Evolutionary conservation across 768 basidiomycete species (phyloP).

Genomic region (Boletus eberwhitei): DNA sequence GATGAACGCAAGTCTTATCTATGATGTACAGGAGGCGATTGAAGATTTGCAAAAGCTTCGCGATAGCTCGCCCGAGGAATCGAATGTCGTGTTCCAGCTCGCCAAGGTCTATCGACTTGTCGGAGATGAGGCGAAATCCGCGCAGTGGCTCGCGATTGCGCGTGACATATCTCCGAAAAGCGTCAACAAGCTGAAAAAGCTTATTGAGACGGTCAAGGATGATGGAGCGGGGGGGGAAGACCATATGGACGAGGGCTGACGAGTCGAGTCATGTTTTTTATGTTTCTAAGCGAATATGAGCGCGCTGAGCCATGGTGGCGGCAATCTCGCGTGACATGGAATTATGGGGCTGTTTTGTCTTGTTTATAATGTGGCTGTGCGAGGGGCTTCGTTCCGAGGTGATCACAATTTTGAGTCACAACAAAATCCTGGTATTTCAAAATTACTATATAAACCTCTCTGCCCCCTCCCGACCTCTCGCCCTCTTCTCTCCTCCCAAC

Average conservation of each 20-base stretch:
- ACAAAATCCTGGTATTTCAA: slow-evolving; percentile 28
- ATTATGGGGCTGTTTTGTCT: slow-evolving; percentile 15
- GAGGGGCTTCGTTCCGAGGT: slow-evolving; percentile 32
- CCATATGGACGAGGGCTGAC: slow-evolving; percentile 75
- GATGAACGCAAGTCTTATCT: slow-evolving; percentile 21
- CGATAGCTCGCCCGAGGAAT: slow-evolving; percentile 87
- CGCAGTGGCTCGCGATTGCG: slow-evolving; percentile 83
- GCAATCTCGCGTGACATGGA: slow-evolving; percentile 24
- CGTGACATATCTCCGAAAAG: slow-evolving; percentile 94
- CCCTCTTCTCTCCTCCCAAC: slow-evolving; percentile 26
- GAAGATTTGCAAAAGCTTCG: slow-evolving; percentile 77
- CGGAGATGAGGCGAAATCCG: slow-evolving; percentile 75
- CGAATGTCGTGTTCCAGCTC: slow-evolving; percentile 94
- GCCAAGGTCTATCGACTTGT: slow-evolving; percentile 86
- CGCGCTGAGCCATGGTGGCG: slow-evolving; percentile 13
- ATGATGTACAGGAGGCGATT: slow-evolving; percentile 62
- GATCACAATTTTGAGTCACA: slow-evolving; percentile 33
- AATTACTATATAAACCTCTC: slow-evolving; percentile 45
- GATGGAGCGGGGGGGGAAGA: slow-evolving; percentile 52
- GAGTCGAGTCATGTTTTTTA: background rate
- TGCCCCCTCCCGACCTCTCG: slow-evolving; percentile 22
- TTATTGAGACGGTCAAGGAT: slow-evolving; percentile 68
- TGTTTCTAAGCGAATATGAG: slow-evolving; percentile 1
- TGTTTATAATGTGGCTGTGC: slow-evolving; percentile 27
- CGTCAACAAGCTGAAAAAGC: slow-evolving; percentile 74